Conservation (phyloP, 2,329 filamentous ascomycete species). For the Dactylella cylindrospora region DNA sequence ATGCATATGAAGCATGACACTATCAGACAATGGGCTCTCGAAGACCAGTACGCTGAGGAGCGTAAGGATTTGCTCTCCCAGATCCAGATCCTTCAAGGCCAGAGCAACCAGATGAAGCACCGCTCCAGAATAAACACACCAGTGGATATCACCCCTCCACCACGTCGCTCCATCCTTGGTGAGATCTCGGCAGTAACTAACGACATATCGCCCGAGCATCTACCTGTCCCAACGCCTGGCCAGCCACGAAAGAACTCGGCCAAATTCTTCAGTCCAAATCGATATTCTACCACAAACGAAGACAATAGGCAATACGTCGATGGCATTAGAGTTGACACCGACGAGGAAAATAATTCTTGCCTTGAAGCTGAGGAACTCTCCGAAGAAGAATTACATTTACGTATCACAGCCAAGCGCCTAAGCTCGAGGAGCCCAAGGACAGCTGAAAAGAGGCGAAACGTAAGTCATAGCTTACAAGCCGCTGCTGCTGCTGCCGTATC, state of each 20-base stretch:
- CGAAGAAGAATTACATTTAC: constrained; percentile 34
- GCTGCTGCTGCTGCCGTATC: not conserved
- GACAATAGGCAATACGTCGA: constrained; percentile 48
- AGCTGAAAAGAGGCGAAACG: constrained; percentile 18
- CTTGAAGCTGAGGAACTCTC: constrained; percentile 40
- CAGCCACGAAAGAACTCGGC: constrained; percentile 78
- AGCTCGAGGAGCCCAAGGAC: constrained; percentile 20
- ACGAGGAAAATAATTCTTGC: constrained; percentile 50
- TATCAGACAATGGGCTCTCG: constrained; percentile 97
- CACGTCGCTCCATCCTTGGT: constrained; percentile 81
- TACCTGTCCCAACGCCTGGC: constrained; percentile 91
- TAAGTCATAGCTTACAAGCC: constrained; percentile 30
- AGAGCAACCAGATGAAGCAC: constrained; percentile 59
- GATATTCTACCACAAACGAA: constrained; percentile 51
- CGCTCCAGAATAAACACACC: constrained; percentile 50
- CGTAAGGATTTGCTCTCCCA: constrained; percentile 80
- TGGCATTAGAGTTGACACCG: constrained; percentile 58
- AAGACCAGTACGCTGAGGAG: constrained; percentile 59
- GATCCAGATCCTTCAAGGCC: constrained; percentile 54
- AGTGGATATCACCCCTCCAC: constrained; percentile 52
- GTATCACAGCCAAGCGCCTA: constrained; percentile 35
- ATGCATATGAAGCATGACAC: constrained; percentile 93
- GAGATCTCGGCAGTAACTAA: constrained; percentile 77
- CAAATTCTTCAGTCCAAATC: constrained; percentile 43
- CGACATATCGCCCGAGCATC: constrained; percentile 71